phyloP scores from a whole-genome alignment of 345 rosid species.

The Sonneratia alba region DNA sequence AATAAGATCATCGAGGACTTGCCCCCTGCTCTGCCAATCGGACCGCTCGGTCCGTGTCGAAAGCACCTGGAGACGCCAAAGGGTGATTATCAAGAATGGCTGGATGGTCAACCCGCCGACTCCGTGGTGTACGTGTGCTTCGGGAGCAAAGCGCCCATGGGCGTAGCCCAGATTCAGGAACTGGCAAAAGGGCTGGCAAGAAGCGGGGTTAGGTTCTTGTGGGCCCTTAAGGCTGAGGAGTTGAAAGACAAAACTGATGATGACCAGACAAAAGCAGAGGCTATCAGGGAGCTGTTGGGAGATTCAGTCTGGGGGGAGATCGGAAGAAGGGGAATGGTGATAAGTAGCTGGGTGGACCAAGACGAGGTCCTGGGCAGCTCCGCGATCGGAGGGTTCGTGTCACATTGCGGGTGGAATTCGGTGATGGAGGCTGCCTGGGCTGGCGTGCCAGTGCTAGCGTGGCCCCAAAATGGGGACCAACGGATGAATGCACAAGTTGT shows the following conservation, averaged over 20 bases:
- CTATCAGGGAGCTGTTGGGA: conserved; percentile 22
- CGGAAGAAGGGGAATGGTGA: conserved; percentile 18
- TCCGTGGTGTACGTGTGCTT: conserved; percentile 38
- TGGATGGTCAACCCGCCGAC: conserved; percentile 19
- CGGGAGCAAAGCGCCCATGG: conserved; percentile 34
- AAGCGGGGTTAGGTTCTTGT: conserved; percentile 24
- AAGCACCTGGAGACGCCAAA: conserved; percentile 9
- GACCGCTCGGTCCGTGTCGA: conserved; percentile 24
- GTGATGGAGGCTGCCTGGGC: conserved; percentile 29
- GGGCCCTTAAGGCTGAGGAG: conserved; percentile 26
- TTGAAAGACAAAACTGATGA: conserved; percentile 31
- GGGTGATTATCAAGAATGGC: conserved; percentile 19
- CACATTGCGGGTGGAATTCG: conserved; percentile 34
- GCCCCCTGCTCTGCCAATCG: conserved; percentile 23
- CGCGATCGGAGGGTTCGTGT: conserved; percentile 22
- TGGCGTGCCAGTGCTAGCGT: conserved; percentile 22
- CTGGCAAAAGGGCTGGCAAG: conserved; percentile 28
- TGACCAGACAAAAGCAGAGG: conserved; percentile 4
- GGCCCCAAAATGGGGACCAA: conserved; percentile 37
- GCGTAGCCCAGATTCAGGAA: conserved; percentile 28
- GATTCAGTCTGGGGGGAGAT: conserved; percentile 13
- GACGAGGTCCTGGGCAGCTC: conserved; percentile 23
- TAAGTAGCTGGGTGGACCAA: conserved; percentile 38
- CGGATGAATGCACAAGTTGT: conserved; percentile 19
- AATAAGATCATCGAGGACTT: conserved; percentile 7